Base-by-base conservation (phyloP, 805 yeast species). In the Priceomyces haplophilus region DNA sequence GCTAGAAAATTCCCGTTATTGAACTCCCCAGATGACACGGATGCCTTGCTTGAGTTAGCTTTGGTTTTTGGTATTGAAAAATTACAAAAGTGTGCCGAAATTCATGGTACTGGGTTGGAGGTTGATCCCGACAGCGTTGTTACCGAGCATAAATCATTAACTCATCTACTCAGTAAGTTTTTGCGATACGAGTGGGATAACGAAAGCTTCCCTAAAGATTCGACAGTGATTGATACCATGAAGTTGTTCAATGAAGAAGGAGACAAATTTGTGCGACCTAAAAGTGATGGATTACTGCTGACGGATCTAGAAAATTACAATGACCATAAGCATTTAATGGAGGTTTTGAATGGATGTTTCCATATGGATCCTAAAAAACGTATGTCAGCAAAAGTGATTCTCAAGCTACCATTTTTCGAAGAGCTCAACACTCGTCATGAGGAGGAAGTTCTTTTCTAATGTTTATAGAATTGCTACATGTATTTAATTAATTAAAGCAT, bases 11-110 rank as follows among this genome's bases (percentile, higher is more conserved):
- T 90, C 62, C 98, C 99, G 4, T 84, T 93, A 56, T 93, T 93
- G 69, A 88, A 88, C 58, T 89, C 97, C 2, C 82, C 87, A 4
- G 98, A 91, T 63, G 99, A 93, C 59, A 80, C 82, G 2, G 98
- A 93, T 54, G 96, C 98, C 0, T 61, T 91, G 39, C 76, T 90
- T 25, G 99, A 93, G 59, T 69, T 91, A 27, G 81, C 96, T 0
- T 69, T 83, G 2, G 72, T 93, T 2, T 90, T 87, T 65, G 99
- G 99, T 2, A 61, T 76, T 38, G 78, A 76, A 8, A 79, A 78
- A 49, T 74, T 93, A 78, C 79, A 80, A 48, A 78, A 80, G 48
- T 82, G 89, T 54, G 95, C 97, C 4, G 76, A 78, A 44, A 61
- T 88, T 31, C 99, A 93, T 67, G 98, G 98, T 0, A 74, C 90